Evolutionary conservation across 164 flowering plant genomes (phyloP).

Genomic region (Vitis cinerea): DNA sequence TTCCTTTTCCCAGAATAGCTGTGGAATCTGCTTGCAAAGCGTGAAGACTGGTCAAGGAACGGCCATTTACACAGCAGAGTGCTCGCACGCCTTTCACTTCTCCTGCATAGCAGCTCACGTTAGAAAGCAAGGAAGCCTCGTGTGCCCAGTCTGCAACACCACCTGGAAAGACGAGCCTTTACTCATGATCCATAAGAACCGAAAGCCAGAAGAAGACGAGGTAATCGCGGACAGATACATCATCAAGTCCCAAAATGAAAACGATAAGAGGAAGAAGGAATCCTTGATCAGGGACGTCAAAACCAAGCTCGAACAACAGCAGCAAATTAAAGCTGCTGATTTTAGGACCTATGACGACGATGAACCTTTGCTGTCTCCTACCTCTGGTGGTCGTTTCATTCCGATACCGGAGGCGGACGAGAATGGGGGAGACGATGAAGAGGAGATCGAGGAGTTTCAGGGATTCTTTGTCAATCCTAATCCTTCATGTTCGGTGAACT

Average conservation of each 20-base stretch:
- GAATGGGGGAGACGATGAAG: constrained; percentile 31
- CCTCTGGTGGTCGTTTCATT: constrained; percentile 34
- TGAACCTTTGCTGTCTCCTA: constrained; percentile 65
- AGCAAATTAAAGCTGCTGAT: constrained; percentile 9
- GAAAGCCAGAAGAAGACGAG: not conserved
- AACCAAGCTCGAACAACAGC: constrained; percentile 1
- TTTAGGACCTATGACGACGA: constrained; percentile 65
- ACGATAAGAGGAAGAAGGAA: constrained; percentile 17
- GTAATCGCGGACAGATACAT: not conserved
- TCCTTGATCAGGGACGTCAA: constrained; percentile 11
- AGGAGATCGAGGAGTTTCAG: constrained; percentile 59
- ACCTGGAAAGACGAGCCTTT: constrained; percentile 83
- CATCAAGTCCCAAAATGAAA: constrained; percentile 12
- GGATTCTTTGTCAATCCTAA: constrained; percentile 66
- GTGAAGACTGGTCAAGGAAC: constrained; percentile 87
- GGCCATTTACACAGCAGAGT: constrained; percentile 92
- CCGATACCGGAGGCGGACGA: constrained; percentile 75
- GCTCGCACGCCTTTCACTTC: constrained; percentile 86
- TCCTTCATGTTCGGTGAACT: constrained; percentile 20
- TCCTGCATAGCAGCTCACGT: constrained; percentile 86
- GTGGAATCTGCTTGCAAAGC: constrained; percentile 83
- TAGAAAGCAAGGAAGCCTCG: constrained; percentile 42
- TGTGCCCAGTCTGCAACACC: constrained; percentile 78
- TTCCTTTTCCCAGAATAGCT: constrained; percentile 54
- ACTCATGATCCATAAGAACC: constrained; percentile 54